A percentile compares a stretch with the other conserved stretches of the same genome.
These are phyloP conservation scores for Hypholoma sublateritium DNA, from an alignment of 768 basidiomycete genomes.

Conservation along the genomic window DNA sequence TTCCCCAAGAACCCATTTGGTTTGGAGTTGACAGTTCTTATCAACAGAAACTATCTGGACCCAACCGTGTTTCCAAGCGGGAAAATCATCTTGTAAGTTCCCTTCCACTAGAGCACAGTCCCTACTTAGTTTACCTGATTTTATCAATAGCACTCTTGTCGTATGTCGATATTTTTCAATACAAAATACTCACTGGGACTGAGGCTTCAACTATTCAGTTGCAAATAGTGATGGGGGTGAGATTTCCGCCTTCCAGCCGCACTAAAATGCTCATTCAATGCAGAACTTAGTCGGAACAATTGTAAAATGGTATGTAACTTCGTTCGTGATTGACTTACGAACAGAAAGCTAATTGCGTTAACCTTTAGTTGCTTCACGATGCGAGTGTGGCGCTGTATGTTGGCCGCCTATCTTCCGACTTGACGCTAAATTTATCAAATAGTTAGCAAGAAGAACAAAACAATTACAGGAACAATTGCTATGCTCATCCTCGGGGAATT, in stretches of 20 bases:
- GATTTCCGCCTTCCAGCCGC: constrained; percentile 3
- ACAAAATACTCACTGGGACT: background rate
- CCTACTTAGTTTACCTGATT: background rate
- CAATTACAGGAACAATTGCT: constrained; percentile 48
- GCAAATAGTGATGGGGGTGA: constrained; percentile 36
- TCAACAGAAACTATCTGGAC: constrained; percentile 36
- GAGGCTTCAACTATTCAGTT: constrained; percentile 13
- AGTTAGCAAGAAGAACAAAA: constrained; percentile 57
- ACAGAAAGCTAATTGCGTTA: background rate
- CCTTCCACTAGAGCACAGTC: background rate
- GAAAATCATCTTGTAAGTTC: constrained; percentile 34
- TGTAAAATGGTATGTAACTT: constrained; percentile 50
- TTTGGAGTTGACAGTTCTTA: background rate
- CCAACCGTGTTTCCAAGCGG: constrained; percentile 24
- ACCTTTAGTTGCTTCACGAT: constrained; percentile 49
- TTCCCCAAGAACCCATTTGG: background rate
- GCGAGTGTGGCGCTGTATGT: constrained; percentile 63
- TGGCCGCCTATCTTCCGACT: background rate
- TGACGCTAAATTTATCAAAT: background rate
- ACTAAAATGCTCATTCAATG: background rate
- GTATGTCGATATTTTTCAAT: constrained; percentile 24
- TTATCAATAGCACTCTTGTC: constrained; percentile 29
- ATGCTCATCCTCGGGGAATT: constrained; percentile 2
- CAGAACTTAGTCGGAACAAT: constrained; percentile 40
- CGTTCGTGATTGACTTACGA: background rate